Evolutionary conservation across 371 early-diverging fungal genomes (phyloP), one percentile per base, ranked within the genome.

Genomic region (Mortierella sp.): DNA sequence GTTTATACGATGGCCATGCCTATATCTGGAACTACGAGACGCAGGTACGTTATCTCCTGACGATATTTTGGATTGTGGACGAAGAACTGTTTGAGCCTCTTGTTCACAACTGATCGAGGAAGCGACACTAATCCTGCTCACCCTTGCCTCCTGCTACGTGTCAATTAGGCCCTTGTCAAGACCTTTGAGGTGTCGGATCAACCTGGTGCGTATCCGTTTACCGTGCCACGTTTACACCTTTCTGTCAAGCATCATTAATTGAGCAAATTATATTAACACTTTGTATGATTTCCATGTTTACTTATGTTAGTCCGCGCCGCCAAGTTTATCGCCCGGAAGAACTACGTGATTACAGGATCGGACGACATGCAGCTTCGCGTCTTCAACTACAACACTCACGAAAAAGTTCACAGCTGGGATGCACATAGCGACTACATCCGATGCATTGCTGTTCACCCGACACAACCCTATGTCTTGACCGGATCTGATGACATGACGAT

Each of bases 371-470:
- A 98, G 81, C 91, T 99, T 79, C 95, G 99, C 54, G 97, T 99
- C 71, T 99, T 97, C 96, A 99, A 99, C 94, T 99, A 99, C 93
- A 99, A 99, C 90, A 99, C 99, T 35, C 97, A 96, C 88, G 98
- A 99, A 87, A 97, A 98, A 83, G 97, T 99, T 16, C 93, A 95
- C 48, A 93, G 94, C 55, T 98, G 99, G 87, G 99, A 99, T 83
- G 99, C 99, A 35, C 99, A 99, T 84, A 93, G 95, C 56, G 99
- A 99, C 88, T 99, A 99, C 88, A 97, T 99, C 85, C 96, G 99
- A 75, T 93, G 95, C 84, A 93, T 99, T 74, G 97, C 99, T 32
- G 97, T 99, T 48, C 98, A 99, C 87, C 97, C 97, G 46, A 96
- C 97, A n/a, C 97, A 96, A 80, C 96, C 97, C 27, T 94, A 94